Conservation (phyloP, 371 early-diverging fungal species). For the Lichtheimia ornata region DNA sequence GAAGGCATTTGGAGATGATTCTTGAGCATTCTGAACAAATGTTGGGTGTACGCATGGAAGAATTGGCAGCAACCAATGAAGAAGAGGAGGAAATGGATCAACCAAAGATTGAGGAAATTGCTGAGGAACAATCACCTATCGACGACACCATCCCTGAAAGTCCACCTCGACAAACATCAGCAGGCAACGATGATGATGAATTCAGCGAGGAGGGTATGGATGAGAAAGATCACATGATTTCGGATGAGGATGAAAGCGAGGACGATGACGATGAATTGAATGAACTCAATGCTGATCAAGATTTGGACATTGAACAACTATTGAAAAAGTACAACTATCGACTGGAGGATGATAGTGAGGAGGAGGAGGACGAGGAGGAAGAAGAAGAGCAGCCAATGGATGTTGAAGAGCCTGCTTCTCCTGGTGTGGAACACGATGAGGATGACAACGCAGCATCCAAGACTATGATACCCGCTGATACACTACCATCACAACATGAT, state of each 20-base stretch:
- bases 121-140: slow-evolving; percentile 16
- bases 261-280: slow-evolving; percentile 38
- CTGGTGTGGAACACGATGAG: slow-evolving; percentile 6
- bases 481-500: not conserved
- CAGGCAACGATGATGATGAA: slow-evolving; percentile 2
- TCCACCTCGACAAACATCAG: slow-evolving; percentile 9
- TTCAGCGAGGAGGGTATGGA: slow-evolving; percentile 21
- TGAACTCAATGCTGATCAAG: slow-evolving; percentile 35
- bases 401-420: slow-evolving; percentile 1
- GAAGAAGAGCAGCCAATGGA: not conserved
- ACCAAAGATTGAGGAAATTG: slow-evolving; percentile 15
- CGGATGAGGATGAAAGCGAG: slow-evolving; percentile 26
- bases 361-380: slow-evolving; percentile 22
- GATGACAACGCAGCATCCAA: not conserved
- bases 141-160: not conserved
- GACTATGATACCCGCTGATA: not conserved
- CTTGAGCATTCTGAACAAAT: slow-evolving; percentile 74
- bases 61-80: slow-evolving; percentile 23
- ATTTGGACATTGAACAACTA: slow-evolving; percentile 61
- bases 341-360: slow-evolving; percentile 17
- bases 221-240: slow-evolving; percentile 37
- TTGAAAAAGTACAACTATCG: slow-evolving; percentile 45
- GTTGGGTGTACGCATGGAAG: slow-evolving; percentile 67
- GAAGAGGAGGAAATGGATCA: not conserved
- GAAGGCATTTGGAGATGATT: slow-evolving; percentile 66